Base-by-base conservation (phyloP, 257 asterid genomes). In the Solanum sparsipilum region DNA sequence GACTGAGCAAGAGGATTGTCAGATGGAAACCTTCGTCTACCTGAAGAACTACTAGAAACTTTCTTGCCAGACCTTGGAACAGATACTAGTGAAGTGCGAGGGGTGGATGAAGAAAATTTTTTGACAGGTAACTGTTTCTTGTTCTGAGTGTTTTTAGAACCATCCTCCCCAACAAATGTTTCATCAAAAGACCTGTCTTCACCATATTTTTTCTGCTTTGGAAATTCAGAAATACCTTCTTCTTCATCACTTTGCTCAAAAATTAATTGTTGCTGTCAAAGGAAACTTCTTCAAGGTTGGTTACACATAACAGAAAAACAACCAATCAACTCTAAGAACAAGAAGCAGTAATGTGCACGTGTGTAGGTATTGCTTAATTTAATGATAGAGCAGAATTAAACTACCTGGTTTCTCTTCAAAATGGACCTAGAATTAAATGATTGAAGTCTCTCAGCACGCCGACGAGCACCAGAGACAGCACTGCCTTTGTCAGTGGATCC, bases 1-100 rank as follows among this genome's bases (percentile, higher is more conserved):
- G 99, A 97, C 85, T 94, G 98, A 38, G 94, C 95, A 87, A 96
- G 95, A 86, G 94, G 98, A 90, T 94, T 96, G 88, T 97, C 99
- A 29, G 94, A 84, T 72, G 93, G 98, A 91, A 87, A 87, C 91
- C 96, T 94, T 74, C 95, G 94, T 88, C 95, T 94, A 86, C 90
- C 93, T 58, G 94, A 89, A 93, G 87, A 90, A 73, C 34, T 35
- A 68, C 83, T 91, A 67, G 97, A 90, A 88, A 89, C 90, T 91
- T 92, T 96, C 84, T 86, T 58, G 87, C 93, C 92, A 89, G 94
- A 90, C 52, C 90, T 94, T 56, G 95, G 90, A 91, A 90, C 87
- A 73, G 98, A 87, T 86, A 93, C 91, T 35, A 93, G 91, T 74
- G 95, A 88, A 88, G 91, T 88, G 88, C 93, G 93, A 85, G 95